Conservation (phyloP, 345 rosid genomes). For the Gossypium ekmanianum region DNA sequence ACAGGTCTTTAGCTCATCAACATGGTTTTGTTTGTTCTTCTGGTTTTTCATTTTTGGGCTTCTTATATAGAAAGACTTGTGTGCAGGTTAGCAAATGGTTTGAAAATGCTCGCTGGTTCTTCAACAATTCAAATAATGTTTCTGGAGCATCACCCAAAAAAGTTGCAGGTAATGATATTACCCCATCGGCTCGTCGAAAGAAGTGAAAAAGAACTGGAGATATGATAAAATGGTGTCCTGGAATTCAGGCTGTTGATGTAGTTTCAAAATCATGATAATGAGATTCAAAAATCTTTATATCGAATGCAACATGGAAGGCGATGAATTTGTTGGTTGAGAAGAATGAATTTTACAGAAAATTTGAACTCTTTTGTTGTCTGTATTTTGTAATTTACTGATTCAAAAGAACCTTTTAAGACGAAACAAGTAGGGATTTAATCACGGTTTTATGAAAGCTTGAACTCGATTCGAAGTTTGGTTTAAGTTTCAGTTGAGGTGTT, state of each 20-base stretch:
- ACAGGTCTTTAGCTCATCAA: slow-evolving; percentile 46
- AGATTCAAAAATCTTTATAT: not conserved
- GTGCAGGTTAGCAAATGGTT: slow-evolving; percentile 85
- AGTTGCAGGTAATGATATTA: slow-evolving; percentile 25
- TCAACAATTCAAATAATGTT: slow-evolving; percentile 35
- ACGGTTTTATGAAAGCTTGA: not conserved
- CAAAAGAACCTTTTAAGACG: not conserved
- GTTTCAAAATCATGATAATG: not conserved
- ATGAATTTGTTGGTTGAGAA: not conserved
- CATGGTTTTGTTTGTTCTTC: not conserved
- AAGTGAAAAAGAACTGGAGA: slow-evolving; percentile 20
- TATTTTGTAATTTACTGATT: not conserved
- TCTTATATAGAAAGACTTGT: not conserved
- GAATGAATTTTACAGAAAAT: not conserved
- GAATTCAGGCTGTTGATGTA: not conserved
- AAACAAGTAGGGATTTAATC: not conserved
- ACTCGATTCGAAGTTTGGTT: not conserved
- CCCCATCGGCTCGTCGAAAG: slow-evolving; percentile 10
- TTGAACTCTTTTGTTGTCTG: not conserved
- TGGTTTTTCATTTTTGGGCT: not conserved
- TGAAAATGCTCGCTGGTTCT: slow-evolving; percentile 68
- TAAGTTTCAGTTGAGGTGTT: no score
- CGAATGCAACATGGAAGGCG: slow-evolving; percentile 4
- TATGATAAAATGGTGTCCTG: not conserved
- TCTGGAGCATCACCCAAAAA: slow-evolving; percentile 17